Percentiles rank a stretch among this genome's conserved stretches.
These are phyloP conservation scores for Boletus rubroflammeus DNA, from an alignment of 768 basidiomycete species.

Conservation along the genomic window DNA sequence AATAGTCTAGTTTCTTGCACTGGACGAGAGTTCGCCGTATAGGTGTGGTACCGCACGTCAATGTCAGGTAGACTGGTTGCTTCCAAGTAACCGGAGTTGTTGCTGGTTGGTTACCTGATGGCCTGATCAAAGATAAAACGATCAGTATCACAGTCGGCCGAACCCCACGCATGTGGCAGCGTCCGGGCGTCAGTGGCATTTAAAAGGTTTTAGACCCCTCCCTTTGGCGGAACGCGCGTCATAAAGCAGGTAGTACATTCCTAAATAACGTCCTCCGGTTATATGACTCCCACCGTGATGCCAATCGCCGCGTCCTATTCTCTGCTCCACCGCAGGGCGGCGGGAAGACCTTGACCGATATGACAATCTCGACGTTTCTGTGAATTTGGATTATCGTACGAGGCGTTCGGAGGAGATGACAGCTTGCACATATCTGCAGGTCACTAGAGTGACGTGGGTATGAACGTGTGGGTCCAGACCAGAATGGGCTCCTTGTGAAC, in stretches of 20 bases:
- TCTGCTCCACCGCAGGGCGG: too few relatives aligned
- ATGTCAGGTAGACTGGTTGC: background rate
- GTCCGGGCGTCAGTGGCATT: background rate
- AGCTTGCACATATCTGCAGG: background rate
- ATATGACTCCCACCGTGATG: background rate
- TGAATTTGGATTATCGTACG: background rate
- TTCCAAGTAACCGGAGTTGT: constrained; percentile 9
- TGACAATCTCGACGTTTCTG: background rate
- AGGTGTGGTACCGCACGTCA: background rate
- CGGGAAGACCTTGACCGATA: background rate
- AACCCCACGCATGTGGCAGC: background rate
- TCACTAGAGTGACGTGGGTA: background rate
- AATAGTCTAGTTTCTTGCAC: background rate
- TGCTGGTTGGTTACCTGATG: background rate
- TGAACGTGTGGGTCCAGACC: background rate
- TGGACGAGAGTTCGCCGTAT: background rate
- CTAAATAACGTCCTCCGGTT: background rate
- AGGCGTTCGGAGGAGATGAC: background rate
- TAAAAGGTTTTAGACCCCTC: background rate
- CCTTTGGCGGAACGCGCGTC: background rate
- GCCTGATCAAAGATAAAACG: constrained; percentile 1
- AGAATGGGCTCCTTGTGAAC: background rate
- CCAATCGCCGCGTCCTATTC: background rate
- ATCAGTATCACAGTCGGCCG: constrained; percentile 10
- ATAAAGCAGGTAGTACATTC: too few relatives aligned